These are phyloP conservation scores for Gracilaria domingensis DNA, from an alignment of 23 red algal genomes.

Conservation along the genomic window DNA sequence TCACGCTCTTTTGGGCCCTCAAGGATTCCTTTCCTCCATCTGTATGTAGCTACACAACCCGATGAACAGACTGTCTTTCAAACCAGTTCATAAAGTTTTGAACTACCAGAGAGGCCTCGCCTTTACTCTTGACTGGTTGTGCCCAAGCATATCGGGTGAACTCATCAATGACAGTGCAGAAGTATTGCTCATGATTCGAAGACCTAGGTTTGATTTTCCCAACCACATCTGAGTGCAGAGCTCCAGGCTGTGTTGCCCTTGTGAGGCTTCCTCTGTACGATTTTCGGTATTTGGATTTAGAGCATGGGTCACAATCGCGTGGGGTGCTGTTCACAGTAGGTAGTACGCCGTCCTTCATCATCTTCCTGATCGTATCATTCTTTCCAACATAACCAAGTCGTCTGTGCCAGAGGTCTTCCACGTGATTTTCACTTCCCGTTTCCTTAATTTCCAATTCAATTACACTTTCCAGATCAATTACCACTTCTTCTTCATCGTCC, in stretches of 20 bases:
- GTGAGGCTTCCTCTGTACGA: background rate
- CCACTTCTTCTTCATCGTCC: background rate
- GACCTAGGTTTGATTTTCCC: too few relatives aligned
- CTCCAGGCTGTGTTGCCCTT: background rate
- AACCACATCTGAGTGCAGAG: conserved; percentile 30
- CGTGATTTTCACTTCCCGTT: conserved; percentile 2
- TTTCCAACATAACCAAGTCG: background rate
- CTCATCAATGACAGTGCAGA: too few relatives aligned
- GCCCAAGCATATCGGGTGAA: too few relatives aligned
- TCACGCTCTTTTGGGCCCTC: too few relatives aligned
- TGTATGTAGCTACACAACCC: too few relatives aligned
- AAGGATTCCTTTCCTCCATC: too few relatives aligned
- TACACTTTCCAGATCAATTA: background rate
- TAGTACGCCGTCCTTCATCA: conserved; percentile 17
- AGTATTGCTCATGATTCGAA: too few relatives aligned
- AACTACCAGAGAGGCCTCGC: too few relatives aligned
- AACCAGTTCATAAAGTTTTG: too few relatives aligned
- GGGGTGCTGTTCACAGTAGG: background rate
- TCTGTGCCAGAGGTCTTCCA: conserved; percentile 12
- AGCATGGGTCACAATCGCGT: conserved; percentile 4
- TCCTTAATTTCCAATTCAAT: background rate
- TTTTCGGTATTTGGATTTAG: conserved; percentile 27
- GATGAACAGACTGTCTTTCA: too few relatives aligned
- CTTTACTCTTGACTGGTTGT: too few relatives aligned
- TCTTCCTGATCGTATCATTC: background rate